Base-by-base conservation (phyloP, 192 early-diverging fungal species). In the Phlyctochytrium arcticum region DNA sequence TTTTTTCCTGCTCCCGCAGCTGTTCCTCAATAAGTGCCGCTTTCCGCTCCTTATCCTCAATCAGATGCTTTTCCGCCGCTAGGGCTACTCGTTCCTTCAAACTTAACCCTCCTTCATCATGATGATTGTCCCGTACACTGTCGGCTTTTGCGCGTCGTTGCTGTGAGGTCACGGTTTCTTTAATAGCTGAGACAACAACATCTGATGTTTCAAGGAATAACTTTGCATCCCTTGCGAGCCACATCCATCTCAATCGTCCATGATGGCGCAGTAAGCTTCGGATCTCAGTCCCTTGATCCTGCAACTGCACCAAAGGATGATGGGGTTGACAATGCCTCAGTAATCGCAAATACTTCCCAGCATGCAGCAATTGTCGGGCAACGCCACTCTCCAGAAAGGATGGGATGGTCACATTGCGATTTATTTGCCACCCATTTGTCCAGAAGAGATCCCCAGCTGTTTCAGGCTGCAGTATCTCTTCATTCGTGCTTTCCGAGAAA, bases 301-400 rank as follows among this genome's bases (percentile, higher is more conserved):
- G 39, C 21, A 44, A 44, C 2, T 19, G 12, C 15, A 53, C 48
- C 7, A 66, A 34, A 5, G 64, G 54, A 44, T 66, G 64, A 33
- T 66, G 39, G 36, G 36, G 54, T 17, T 57, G 23, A 30, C 29
- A 57, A 19, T 10, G 12, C 37, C 64, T 17, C 53, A 66, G 30
- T 12, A 66, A 27, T 19, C 64, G 37, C 34, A 66, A 44, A 33
- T 57, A 57, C 30, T 66, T 66, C 24, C 64, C 64, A 6, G 64
- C 64, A 8, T 57, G 37, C 37, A 66, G 17, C 2, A 66, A 39
- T 21, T 66, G 27, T 10, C 35, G 21, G 36, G 54, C 64, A 6
- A 57, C 17, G 10, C n/a, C 36, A 3, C 2, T 21, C 42, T 51
- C 31, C 15, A 66, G n/a, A 46, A 66, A 66, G 6, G 54, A 37